Base-by-base conservation (phyloP, 495 filamentous ascomycete species). In the Trichocladium uniseriatum region DNA sequence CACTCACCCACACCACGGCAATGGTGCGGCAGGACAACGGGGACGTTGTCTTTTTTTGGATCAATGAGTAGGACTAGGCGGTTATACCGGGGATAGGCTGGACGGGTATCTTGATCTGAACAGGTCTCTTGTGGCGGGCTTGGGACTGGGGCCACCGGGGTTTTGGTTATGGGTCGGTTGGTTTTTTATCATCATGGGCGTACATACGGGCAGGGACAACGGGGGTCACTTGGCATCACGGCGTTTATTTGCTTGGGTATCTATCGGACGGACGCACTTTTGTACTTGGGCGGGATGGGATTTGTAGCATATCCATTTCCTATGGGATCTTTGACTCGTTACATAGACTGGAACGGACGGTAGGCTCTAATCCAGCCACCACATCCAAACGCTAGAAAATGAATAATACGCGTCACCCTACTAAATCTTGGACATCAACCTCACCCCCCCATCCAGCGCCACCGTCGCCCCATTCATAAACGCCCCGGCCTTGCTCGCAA, bases 401-500 rank as follows among this genome's bases (percentile, higher is more conserved):
- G 19, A n/a, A 45, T 45, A 35, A 36, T 45, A 45, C 43, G 43
- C 14, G 34, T 24, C 34, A 22, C 27, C n/a, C 24, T 20, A 14
- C 49, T 36, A 69, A 24, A 70, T 55, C 60, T 68, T 71, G 11
- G 55, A 43, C 43, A 63, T 43, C 19, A 69, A 47, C 22, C 57
- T 49, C 13, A 63, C 51, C 8, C 86, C 85, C 3, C 86, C 86
- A 66, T 90, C 86, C 46, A 89, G 58, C 13, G 79, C 64, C 56
- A 90, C 79, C n/a, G 79, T 86, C 21, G 86, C 83, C 16, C 86
- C 85, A 51, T 86, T 90, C 10, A 90, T 73, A 68, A 77, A 92
- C 10, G 78, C 76, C 0, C 86, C 85, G 6, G 84, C 87, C 45
- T 74, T 70, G 50, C 82, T 84, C 24, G 76, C 73, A 60, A 92